Evolutionary conservation across 305 asterid species (phyloP).

Genomic region (Andrographis paniculata): DNA sequence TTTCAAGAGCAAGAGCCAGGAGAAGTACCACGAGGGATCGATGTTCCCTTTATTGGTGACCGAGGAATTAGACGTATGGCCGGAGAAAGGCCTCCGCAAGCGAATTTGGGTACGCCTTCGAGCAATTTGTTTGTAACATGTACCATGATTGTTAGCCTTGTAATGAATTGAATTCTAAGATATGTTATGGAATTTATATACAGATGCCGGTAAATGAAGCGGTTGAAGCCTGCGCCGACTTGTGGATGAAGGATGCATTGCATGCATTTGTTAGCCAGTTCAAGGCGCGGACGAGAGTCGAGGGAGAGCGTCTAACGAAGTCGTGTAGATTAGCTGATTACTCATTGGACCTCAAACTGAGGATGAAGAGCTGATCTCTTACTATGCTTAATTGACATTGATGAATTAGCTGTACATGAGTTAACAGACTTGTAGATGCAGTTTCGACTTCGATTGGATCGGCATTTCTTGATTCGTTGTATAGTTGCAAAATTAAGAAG

Average conservation of each 20-base stretch:
- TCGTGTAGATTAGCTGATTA: conserved; percentile 17
- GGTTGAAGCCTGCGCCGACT: conserved; percentile 46
- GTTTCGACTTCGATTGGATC: no score
- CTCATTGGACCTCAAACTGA: no score
- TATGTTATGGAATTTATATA: not conserved
- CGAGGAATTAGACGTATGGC: conserved; percentile 83
- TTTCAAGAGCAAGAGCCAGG: conserved; percentile 95
- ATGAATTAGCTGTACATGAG: no score
- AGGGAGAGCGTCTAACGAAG: conserved; percentile 19
- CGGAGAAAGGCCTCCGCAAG: conserved; percentile 59
- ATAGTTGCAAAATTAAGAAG: no score
- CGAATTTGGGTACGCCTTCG: conserved; percentile 62
- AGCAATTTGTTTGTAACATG: not conserved
- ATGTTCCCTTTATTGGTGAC: conserved; percentile 75
- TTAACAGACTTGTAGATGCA: no score
- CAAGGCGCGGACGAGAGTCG: conserved; percentile 14
- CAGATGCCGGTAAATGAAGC: conserved; percentile 78
- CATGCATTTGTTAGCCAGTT: conserved; percentile 30
- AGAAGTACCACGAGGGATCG: conserved; percentile 64
- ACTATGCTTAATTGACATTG: no score
- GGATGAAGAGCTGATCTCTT: no score
- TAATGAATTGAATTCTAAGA: no score
- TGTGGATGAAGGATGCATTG: conserved; percentile 85
- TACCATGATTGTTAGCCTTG: not conserved
- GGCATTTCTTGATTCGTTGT: no score